Conservation (phyloP, 2,329 filamentous ascomycete genomes). For the Ophiostoma quercus region DNA sequence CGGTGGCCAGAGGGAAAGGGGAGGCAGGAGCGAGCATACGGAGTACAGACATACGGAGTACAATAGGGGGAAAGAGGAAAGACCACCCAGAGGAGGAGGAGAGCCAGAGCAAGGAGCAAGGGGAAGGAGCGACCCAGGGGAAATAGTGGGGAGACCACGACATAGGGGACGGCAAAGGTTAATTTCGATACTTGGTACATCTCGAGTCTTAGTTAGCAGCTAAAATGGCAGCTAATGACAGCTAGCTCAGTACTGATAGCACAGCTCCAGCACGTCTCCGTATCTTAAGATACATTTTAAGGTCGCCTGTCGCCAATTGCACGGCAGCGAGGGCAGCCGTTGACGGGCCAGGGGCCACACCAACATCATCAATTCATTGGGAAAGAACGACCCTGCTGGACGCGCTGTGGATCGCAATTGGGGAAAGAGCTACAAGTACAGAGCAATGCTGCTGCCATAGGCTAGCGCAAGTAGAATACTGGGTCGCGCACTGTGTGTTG, state of each 20-base stretch:
- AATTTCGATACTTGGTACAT: conserved; percentile 18
- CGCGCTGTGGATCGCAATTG: conserved; percentile 21
- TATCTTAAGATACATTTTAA: no score
- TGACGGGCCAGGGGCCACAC: conserved; percentile 5
- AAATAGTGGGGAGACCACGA: conserved; percentile 19
- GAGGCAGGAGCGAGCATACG: conserved; percentile 16
- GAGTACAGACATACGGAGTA: neutral
- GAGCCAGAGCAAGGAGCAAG: conserved; percentile 17
- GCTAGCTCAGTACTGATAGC: neutral
- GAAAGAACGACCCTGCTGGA: conserved; percentile 11
- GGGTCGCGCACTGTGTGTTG: conserved; percentile 1
- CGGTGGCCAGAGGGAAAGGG: conserved; percentile 24
- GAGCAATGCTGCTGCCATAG: neutral
- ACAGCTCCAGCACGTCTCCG: neutral
- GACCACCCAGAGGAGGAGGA: conserved; percentile 9
- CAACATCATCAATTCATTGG: conserved; percentile 9
- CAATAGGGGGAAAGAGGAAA: conserved; percentile 9
- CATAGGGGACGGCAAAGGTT: conserved; percentile 19
- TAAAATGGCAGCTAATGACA: neutral
- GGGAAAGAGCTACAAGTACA: conserved; percentile 16
- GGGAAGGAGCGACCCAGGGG: conserved; percentile 16
- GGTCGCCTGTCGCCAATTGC: no score
- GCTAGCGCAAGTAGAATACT: conserved; percentile 9
- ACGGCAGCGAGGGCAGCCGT: neutral
- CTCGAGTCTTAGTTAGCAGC: neutral